phyloP scores from a whole-genome alignment of 1,284 basidiomycete species.

The Uromyces viciae-fabae region DNA sequence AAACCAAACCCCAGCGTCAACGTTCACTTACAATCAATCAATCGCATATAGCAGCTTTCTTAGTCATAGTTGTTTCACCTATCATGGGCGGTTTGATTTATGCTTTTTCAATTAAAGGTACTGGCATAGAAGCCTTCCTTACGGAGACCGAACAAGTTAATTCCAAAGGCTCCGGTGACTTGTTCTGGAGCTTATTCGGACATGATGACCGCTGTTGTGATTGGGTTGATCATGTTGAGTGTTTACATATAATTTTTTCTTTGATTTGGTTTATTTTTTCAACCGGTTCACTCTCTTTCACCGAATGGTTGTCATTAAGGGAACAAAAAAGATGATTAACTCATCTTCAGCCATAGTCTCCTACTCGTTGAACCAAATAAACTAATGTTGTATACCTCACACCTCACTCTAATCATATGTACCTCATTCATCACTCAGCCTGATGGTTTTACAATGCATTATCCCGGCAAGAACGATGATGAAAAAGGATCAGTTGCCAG shows the following conservation, averaged over 20 bases:
- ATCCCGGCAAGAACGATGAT: slow-evolving; percentile 29
- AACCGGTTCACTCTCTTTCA: background rate
- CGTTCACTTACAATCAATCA: slow-evolving; percentile 18
- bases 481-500: slow-evolving; percentile 15
- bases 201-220: slow-evolving; percentile 51
- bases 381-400: too few species aligned
- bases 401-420: background rate
- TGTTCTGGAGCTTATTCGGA: slow-evolving; percentile 53
- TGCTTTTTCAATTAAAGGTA: slow-evolving; percentile 42
- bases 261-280: too few species aligned
- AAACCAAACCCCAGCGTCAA: slow-evolving; percentile 13
- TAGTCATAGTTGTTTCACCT: slow-evolving; percentile 9
- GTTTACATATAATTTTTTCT: background rate
- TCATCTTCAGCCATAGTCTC: background rate
- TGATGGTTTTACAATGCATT: slow-evolving; percentile 40
- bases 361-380: too few species aligned
- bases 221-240: slow-evolving; percentile 49
- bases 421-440: background rate
- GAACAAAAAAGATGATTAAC: too few species aligned
- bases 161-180: slow-evolving; percentile 47
- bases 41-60: slow-evolving; percentile 25
- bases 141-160: slow-evolving; percentile 42
- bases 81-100: slow-evolving; percentile 32
- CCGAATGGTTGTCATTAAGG: background rate
- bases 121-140: slow-evolving; percentile 47